A percentile compares a stretch with the other conserved stretches of the same genome.
Conservation (phyloP, 2,329 filamentous ascomycete species). For the Didymella lethalis region DNA sequence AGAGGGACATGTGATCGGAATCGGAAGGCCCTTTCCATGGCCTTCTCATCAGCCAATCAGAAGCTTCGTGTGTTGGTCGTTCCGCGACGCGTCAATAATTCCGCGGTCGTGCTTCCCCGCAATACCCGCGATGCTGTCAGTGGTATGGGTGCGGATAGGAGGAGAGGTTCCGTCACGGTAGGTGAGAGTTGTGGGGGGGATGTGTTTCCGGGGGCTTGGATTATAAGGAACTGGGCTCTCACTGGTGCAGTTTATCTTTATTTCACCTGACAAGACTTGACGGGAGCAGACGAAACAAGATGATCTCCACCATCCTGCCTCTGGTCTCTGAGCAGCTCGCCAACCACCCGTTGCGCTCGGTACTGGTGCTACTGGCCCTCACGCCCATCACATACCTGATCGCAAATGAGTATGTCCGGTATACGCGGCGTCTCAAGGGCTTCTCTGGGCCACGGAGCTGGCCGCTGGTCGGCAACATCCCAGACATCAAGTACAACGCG, state of each 20-base stretch:
- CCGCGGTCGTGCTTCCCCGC: conserved; percentile 30
- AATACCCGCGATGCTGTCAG: conserved; percentile 3
- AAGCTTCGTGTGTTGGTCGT: neutral
- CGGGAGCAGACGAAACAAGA: conserved; percentile 7
- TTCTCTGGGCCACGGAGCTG: conserved; percentile 52
- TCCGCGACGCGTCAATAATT: conserved; percentile 29
- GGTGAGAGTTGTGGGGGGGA: neutral
- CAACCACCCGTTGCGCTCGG: conserved; percentile 37
- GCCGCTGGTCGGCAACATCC: conserved; percentile 54
- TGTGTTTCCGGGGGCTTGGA: conserved; percentile 5
- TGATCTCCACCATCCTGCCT: conserved; percentile 43
- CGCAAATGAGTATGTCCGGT: conserved; percentile 49
- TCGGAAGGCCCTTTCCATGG: neutral
- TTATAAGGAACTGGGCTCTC: conserved; percentile 13
- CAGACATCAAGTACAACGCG: conserved; percentile 54
- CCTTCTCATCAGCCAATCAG: conserved; percentile 2
- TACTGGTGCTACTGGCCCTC: conserved; percentile 35
- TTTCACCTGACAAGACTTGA: neutral
- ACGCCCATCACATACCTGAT: conserved; percentile 47
- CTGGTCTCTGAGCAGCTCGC: conserved; percentile 33
- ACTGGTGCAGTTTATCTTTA: neutral
- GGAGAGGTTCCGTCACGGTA: neutral
- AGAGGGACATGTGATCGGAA: conserved; percentile 8
- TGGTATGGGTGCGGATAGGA: conserved; percentile 3
- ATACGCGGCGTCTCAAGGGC: conserved; percentile 47